Evolutionary conservation across 2,329 filamentous ascomycete genomes (phyloP).

Genomic region (Nemania sp.): DNA sequence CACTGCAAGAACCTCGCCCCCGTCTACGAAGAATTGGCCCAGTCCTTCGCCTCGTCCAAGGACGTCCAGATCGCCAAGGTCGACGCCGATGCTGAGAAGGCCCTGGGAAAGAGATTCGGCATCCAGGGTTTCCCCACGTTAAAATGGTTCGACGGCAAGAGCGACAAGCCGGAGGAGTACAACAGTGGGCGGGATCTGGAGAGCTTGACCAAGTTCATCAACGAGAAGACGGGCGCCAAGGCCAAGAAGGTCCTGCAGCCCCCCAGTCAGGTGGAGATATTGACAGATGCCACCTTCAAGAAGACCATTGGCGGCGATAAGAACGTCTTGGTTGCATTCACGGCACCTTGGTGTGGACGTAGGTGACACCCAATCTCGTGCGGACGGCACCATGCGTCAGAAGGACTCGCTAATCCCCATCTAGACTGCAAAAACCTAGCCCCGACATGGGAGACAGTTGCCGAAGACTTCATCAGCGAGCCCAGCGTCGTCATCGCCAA

Average conservation of each 20-base stretch:
- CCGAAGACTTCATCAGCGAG: slow-evolving; percentile 79
- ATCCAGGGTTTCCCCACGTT: slow-evolving; percentile 95
- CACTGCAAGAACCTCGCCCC: slow-evolving; percentile 99
- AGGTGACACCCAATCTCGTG: slow-evolving; percentile 51
- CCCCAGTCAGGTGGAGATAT: slow-evolving; percentile 75
- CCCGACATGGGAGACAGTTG: slow-evolving; percentile 86
- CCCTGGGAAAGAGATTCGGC: slow-evolving; percentile 82
- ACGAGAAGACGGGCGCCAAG: slow-evolving; percentile 86
- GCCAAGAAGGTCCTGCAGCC: slow-evolving; percentile 74
- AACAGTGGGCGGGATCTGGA: slow-evolving; percentile 86
- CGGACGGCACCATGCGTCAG: background rate
- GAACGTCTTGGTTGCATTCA: slow-evolving; percentile 93
- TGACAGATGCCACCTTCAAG: slow-evolving; percentile 81
- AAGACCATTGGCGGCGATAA: slow-evolving; percentile 80
- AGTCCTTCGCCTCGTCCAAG: slow-evolving; percentile 71
- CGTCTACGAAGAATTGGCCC: slow-evolving; percentile 87
- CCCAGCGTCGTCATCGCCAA: slow-evolving; percentile 85
- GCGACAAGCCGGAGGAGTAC: slow-evolving; percentile 82
- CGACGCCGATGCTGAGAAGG: slow-evolving; percentile 87
- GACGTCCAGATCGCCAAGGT: slow-evolving; percentile 90
- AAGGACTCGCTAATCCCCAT: slow-evolving; percentile 26
- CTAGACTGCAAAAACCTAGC: slow-evolving; percentile 96
- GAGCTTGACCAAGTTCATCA: slow-evolving; percentile 77
- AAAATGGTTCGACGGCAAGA: slow-evolving; percentile 98
- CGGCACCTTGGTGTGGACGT: slow-evolving; percentile 98